Evolutionary conservation across 1,284 basidiomycete species (phyloP).

Genomic region (Xerocomus cyaneibrunnescens): DNA sequence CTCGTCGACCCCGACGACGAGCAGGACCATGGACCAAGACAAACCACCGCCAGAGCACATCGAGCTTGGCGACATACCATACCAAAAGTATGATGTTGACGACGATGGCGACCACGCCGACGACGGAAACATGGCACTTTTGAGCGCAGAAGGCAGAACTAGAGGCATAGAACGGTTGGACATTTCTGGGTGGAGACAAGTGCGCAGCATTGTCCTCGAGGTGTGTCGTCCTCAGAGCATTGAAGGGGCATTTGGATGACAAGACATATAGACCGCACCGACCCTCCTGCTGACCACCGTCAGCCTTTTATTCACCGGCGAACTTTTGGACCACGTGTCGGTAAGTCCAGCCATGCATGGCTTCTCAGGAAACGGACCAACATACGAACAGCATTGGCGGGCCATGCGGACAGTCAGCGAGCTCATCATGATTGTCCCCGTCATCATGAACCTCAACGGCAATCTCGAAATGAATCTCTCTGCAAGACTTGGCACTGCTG

Average conservation of each 20-base stretch:
- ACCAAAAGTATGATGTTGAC: constrained; percentile 1
- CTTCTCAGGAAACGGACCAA: constrained; percentile 4
- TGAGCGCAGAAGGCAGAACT: constrained; percentile 31
- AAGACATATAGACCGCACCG: constrained; percentile 58
- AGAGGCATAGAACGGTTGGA: constrained; percentile 27
- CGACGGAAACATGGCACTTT: constrained; percentile 37
- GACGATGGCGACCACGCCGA: constrained; percentile 18
- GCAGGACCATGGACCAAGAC: constrained; percentile 13
- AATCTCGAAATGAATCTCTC: constrained; percentile 95
- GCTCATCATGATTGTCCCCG: constrained; percentile 95
- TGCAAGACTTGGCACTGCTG: constrained; percentile 72
- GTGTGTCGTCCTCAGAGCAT: constrained; percentile 39
- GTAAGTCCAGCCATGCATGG: constrained; percentile 45
- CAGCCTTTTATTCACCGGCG: constrained; percentile 83
- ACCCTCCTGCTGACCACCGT: constrained; percentile 70
- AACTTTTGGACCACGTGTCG: constrained; percentile 83
- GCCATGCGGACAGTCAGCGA: constrained; percentile 92
- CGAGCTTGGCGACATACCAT: constrained; percentile 34
- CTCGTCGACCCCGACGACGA: constrained; percentile 11
- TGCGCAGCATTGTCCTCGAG: constrained; percentile 63
- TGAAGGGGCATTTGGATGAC: constrained; percentile 4
- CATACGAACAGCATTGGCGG: constrained; percentile 70
- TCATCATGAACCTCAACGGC: constrained; percentile 94
- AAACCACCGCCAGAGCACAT: constrained; percentile 22
- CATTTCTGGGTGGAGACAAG: constrained; percentile 46